Base-by-base conservation (phyloP, 225 moss, liverwort and hornwort genomes). In the Lunularia cruciata region DNA sequence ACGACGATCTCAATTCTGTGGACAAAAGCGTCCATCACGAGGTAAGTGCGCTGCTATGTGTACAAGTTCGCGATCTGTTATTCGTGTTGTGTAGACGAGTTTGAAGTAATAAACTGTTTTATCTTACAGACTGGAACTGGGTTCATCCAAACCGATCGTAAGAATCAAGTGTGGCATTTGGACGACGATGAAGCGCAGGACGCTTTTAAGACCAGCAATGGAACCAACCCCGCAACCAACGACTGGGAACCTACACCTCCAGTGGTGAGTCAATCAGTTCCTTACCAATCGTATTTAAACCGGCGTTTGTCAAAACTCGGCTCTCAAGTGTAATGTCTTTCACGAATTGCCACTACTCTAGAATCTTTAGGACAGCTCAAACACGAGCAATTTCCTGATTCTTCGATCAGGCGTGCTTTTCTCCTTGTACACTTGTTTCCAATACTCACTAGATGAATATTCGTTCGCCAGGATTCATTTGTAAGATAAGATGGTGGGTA, bases 1-100 rank as follows among this genome's bases (percentile, higher is more conserved):
- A 82, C 63, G 78, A 78, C 45, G 78, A 69, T 69, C 39, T 82
- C 52, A 82, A 82, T 45, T 30, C 82, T 2, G 82, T 78, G 18
- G 82, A 78, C 22, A 78, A 82, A 52, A 63, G 3, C 28, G 3
- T 49, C 0, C 82, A 82, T 47, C 82, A 82, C 49, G 57, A 68
- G 78, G 82, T 82, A 33, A 6, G 51, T 20, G 43, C 43, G 27
- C n/a, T 45, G 34, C 22, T 36, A 34, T n/a, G 12, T 4, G 4
- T 4, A 1, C 12, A 37, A 0, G 26, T 63, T 63, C 18, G 49
- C 18, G 9, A 51, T 8, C 54, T 39, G 14, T 23, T 11, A 1
- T 57, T 57, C 8, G 26, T 27, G 56, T 27, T 57, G 28, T 57
- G 56, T 5, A 30, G 27, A 1, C 9, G 5, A 6, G 8, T 60